Evolutionary conservation across 441 rosid species (phyloP), one percentile per base, ranked within the genome.

Genomic region (Geranium incanum): DNA sequence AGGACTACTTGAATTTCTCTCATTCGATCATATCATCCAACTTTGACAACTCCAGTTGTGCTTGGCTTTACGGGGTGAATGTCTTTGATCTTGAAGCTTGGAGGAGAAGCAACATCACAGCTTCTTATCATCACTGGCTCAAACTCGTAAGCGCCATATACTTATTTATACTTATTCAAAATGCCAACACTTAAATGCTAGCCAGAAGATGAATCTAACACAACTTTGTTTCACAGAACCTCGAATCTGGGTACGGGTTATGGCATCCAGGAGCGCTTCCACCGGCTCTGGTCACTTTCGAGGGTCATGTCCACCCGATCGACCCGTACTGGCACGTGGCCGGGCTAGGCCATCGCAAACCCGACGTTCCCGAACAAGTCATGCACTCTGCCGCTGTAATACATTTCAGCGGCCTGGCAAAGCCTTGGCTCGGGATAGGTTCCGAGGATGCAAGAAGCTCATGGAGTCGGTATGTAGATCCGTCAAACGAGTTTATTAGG

Each of bases 381-480:
- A 19, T 87, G 36, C 84, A 86, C 74, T 75, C 85, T 73, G 95
- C 95, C n/a, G 88, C 91, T 0, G 88, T 93, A 76, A 70, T 93
- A 81, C 98, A 93, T 86, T 93, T 89, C 74, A 91, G 87, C 43
- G 97, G 97, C 69, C 98, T 96, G 52, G 97, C 96, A 21, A 93
- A 93, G 77, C 97, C 98, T 11, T 93, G 98, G 98, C 89, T 93
- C 8, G 93, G 86, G 81, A 88, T 91, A 16, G 88, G 96, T 37
- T 80, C 83, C 71, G 78, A 87, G 5, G 87, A 85, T 83, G 79
- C 86, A 52, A 85, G 89, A 78, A 81, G 80, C 73, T 75, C 79
- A 6, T 93, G 98, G 98, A 87, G 70, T 76, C 80, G 80, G 66
- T 86, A 91, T 66, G 81, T 93, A 72, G 87, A 91, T 82, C 73